Base-by-base conservation (phyloP, 1,139 yeast species). In the Pichia sp. region DNA sequence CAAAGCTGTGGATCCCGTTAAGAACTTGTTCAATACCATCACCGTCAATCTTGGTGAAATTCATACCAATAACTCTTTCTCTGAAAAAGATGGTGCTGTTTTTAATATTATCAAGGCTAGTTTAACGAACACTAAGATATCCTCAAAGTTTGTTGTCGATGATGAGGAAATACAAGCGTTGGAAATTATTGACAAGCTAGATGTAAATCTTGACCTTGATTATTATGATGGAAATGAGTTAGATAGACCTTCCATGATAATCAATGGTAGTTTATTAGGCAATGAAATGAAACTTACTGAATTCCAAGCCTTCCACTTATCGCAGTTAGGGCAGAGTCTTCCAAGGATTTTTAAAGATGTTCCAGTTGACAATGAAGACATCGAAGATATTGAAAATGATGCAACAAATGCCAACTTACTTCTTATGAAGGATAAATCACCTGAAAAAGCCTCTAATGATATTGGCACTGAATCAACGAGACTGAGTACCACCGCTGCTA, bases 31-130 rank as follows among this genome's bases (percentile, higher is more conserved):
- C 49, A 91, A 91, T 51, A 66, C 71, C 20, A 56, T 91, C 19
- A 76, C 81, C 1, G 74, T 84, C 6, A 76, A 84, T 49, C 65
- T 88, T 38, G 99, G 99, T 44, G 96, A 91, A 54, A 62, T 91
- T 10, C 82, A 72, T 50, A 76, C 88, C 18, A 63, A 69, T 5
- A 91, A 88, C 56, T 59, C 60, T 11, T 86, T 86, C 51, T 14
- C 12, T 4, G 50, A 51, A 6, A 45, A 55, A 7, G 50, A 53
- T 6, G 48, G 29, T 3, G 14, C 12, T 8, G 27, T 38, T 22
- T 62, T 77, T 33, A 79, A 81, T 46, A 54, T 69, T 12, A 72
- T 80, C 14, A 55, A 64, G 12, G 70, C 86, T 9, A 94, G 96
- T 1, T 64, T 93, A 17, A 64, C 91, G 28, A 77, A 85, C 32